Conservation (phyloP, 2,329 filamentous ascomycete species). For the Teratosphaeria nubilosa region DNA sequence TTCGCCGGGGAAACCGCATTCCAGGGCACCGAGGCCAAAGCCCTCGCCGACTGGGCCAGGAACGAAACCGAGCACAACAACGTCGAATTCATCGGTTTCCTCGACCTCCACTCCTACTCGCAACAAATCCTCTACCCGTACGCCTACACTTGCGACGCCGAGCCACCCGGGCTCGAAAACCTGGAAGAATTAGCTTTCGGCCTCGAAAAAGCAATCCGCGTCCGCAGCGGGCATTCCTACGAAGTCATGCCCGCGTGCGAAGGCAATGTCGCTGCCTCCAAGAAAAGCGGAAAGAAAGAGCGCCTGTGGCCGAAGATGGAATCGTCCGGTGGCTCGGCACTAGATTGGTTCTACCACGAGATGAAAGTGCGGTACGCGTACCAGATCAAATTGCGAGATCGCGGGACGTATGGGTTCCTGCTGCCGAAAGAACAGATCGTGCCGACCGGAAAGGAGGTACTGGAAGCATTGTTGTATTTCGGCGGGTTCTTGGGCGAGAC, state of each 20-base stretch:
- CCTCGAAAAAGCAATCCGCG: constrained; percentile 76
- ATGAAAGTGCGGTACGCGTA: constrained; percentile 69
- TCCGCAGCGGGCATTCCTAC: constrained; percentile 54
- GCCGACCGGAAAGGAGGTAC: constrained; percentile 78
- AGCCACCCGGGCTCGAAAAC: constrained; percentile 72
- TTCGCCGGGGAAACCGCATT: constrained; percentile 79
- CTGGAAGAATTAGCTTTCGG: constrained; percentile 82
- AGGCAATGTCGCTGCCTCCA: constrained; percentile 48
- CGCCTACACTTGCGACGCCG: constrained; percentile 66
- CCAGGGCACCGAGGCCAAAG: constrained; percentile 66
- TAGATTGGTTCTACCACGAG: constrained; percentile 94
- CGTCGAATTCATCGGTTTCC: constrained; percentile 67
- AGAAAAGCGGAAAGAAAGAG: constrained; percentile 16
- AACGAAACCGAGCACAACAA: constrained; percentile 64
- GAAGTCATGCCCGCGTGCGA: constrained; percentile 75
- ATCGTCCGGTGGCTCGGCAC: constrained; percentile 68
- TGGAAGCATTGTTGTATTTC: constrained; percentile 73
- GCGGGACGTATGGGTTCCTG: constrained; percentile 87
- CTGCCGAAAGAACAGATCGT: constrained; percentile 78
- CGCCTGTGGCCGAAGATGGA: constrained; percentile 50
- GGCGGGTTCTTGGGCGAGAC: constrained; percentile 56
- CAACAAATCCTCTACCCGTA: constrained; percentile 93
- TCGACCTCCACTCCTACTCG: constrained; percentile 91
- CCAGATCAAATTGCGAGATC: constrained; percentile 89
- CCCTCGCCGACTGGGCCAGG: constrained; percentile 70